Evolutionary conservation across 768 basidiomycete species (phyloP), one percentile per base, ranked within the genome.

Genomic region (Russula sp.): DNA sequence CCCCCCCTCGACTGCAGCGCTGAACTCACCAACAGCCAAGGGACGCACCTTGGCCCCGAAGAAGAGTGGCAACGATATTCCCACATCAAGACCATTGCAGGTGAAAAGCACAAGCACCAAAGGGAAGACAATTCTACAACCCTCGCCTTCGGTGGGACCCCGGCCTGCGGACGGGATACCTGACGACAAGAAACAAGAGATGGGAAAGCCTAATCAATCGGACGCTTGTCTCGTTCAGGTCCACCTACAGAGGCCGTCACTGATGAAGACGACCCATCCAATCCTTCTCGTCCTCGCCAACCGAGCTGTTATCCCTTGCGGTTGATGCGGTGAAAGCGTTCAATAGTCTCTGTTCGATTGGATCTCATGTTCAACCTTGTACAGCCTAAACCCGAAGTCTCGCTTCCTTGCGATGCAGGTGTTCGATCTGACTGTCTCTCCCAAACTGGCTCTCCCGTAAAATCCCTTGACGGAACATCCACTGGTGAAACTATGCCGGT

Each of bases 261-360:
- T 53, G 64, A 57, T 13, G 64, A 65, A 32, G 55, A 65, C 7
- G 64, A 65, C 60, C 64, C 32, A 65, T 65, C 28, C 64, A 57
- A 5, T 61, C 64, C 54, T 65, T 65, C 55, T 61, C 64, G 49
- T 61, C 59, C 20, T 57, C 60, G n/a, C 42, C 60, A 20, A 42
- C 32, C 32, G 38, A 42, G 16, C 11, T 32, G 24, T 28, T 40
- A 26, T 22, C 20, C 40, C 5, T 51, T 14, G 42, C 9, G 4
- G 13, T 20, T 22, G 49, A 50, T 26, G n/a, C 30, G 32, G 60
- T 57, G 49, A 57, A 50, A 44, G 48, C 46, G 28, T 24, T 36
- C 32, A 13, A 50, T 4, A 9, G 9, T 30, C 28, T 26, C 38
- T 10, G 13, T 36, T 49, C 42, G 38, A 20, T 2, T 11, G 16